Evolutionary conservation across 345 rosid species (phyloP).

Genomic region (Geranium brycei): DNA sequence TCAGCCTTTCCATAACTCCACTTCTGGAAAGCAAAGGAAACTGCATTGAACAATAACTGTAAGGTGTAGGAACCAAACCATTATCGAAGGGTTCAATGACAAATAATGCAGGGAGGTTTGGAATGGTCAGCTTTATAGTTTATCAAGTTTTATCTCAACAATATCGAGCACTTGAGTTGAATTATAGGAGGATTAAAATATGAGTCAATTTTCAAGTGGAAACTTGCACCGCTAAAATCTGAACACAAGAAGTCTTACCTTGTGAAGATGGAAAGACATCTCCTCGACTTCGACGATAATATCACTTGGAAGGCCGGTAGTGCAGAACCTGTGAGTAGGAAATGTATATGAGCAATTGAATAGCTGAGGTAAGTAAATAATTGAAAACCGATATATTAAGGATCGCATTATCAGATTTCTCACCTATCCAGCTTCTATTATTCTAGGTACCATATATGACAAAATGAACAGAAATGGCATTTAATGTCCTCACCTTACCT

Average conservation of each 20-base stretch:
- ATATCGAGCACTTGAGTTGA: too few relatives aligned
- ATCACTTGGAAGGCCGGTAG: slow-evolving; percentile 92
- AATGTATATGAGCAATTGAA: too few relatives aligned
- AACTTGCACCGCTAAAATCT: too few relatives aligned
- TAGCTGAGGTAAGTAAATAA: too few relatives aligned
- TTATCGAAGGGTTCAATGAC: background rate
- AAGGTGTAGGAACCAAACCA: slow-evolving; percentile 7
- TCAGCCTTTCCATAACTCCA: slow-evolving; percentile 76
- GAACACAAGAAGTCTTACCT: slow-evolving; percentile 32
- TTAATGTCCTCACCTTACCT: too few relatives aligned
- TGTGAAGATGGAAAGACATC: slow-evolving; percentile 96
- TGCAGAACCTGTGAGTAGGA: slow-evolving; percentile 60
- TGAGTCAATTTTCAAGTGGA: background rate
- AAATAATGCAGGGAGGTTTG: background rate
- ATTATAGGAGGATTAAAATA: too few relatives aligned
- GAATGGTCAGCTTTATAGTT: background rate
- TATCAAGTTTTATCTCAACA: too few relatives aligned
- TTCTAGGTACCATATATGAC: background rate
- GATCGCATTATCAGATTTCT: too few relatives aligned
- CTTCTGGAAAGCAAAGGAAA: slow-evolving; percentile 93
- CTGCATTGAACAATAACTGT: slow-evolving; percentile 29
- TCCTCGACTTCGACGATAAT: slow-evolving; percentile 79
- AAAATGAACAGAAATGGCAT: background rate
- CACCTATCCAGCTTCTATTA: background rate
- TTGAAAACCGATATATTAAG: background rate